A percentile compares a stretch with the other conserved stretches of the same genome.
phyloP scores from a whole-genome alignment of 192 early-diverging fungal species.

The Rhizophagus clarus region DNA sequence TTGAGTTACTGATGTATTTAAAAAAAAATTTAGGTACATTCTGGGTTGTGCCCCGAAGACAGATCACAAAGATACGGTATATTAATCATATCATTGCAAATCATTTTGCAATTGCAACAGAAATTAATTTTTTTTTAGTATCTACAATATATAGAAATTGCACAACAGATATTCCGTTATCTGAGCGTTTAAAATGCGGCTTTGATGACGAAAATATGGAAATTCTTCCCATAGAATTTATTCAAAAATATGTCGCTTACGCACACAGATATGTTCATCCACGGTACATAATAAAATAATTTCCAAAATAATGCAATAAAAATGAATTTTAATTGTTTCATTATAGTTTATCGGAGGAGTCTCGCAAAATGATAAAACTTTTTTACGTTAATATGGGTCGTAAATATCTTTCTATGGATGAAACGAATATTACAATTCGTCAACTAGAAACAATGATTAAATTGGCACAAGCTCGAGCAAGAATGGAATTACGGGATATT shows the following conservation, averaged over 20 bases:
- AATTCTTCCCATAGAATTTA: constrained; percentile 60
- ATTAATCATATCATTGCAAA: neutral
- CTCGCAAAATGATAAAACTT: constrained; percentile 61
- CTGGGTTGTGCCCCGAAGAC: neutral
- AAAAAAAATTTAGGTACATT: neutral
- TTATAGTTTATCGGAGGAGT: constrained; percentile 52
- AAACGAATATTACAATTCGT: constrained; percentile 78
- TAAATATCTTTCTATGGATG: constrained; percentile 63
- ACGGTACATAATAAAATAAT: constrained; percentile 29
- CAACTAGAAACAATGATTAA: constrained; percentile 82
- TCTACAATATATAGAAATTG: neutral
- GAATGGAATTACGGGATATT: constrained; percentile 72
- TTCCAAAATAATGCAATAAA: neutral
- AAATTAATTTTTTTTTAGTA: neutral
- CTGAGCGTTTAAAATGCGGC: constrained; percentile 45
- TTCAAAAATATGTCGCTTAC: constrained; percentile 87
- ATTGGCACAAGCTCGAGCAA: constrained; percentile 76
- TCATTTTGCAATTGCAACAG: too few relatives aligned
- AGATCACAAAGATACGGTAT: neutral
- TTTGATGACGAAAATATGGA: constrained; percentile 59
- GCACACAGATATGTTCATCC: constrained; percentile 80
- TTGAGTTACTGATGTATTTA: too few relatives aligned
- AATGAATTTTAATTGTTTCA: neutral
- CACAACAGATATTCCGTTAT: constrained; percentile 31
- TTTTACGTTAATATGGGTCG: constrained; percentile 73